Evolutionary conservation across 805 yeast species (phyloP).

Genomic region (Lachancea meyersii): DNA sequence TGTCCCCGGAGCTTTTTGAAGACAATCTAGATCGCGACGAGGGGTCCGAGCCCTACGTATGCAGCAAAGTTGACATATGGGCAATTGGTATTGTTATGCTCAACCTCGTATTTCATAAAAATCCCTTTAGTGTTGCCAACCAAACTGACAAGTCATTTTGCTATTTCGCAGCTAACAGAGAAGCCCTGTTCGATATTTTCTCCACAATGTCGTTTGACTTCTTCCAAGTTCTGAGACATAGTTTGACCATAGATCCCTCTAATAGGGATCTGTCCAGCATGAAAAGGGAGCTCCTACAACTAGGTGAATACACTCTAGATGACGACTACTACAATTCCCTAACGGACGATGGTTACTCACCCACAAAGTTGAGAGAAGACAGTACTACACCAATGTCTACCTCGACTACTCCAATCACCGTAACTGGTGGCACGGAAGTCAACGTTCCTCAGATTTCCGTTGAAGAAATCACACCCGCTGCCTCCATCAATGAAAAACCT

Average conservation of each 20-base stretch:
- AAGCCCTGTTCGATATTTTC: slow-evolving; percentile 84
- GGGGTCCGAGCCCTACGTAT: slow-evolving; percentile 56
- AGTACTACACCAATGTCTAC: slow-evolving; percentile 5
- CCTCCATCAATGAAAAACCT: slow-evolving; percentile 5
- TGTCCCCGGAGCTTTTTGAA: slow-evolving; percentile 92
- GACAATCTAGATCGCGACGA: slow-evolving; percentile 33
- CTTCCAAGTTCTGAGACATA: slow-evolving; percentile 72
- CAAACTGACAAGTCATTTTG: slow-evolving; percentile 74
- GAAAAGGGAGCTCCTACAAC: slow-evolving; percentile 51
- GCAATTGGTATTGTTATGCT: slow-evolving; percentile 77
- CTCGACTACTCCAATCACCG: slow-evolving; percentile 7
- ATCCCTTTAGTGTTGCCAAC: slow-evolving; percentile 79
- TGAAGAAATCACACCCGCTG: slow-evolving; percentile 10
- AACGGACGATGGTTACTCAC: slow-evolving; percentile 37
- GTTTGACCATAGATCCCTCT: slow-evolving; percentile 78
- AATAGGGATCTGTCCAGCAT: slow-evolving; percentile 65
- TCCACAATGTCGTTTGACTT: slow-evolving; percentile 83
- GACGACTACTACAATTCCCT: slow-evolving; percentile 51
- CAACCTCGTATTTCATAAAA: slow-evolving; percentile 80
- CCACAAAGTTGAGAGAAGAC: slow-evolving; percentile 2
- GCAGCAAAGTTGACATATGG: slow-evolving; percentile 84
- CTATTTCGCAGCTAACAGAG: slow-evolving; percentile 82
- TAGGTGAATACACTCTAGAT: slow-evolving; percentile 74
- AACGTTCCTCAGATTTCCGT: slow-evolving; percentile 7
- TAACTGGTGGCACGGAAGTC: background rate